Evolutionary conservation across 495 filamentous ascomycete species (phyloP).

Genomic region (Penicillium daleae): DNA sequence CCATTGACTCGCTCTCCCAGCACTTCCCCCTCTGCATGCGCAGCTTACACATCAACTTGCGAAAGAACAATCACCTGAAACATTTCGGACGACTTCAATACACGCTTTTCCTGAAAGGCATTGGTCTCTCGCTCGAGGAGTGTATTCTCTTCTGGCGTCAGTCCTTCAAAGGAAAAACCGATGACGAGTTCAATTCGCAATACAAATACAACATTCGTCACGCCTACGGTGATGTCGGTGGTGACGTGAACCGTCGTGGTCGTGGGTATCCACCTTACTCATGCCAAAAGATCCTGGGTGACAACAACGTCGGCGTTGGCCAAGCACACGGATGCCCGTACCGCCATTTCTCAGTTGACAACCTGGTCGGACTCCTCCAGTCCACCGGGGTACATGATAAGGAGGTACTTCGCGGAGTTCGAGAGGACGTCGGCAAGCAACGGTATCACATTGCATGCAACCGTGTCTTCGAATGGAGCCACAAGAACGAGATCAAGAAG

Average conservation of each 20-base stretch:
- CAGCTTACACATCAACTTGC: conserved; percentile 80
- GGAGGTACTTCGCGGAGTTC: conserved; percentile 76
- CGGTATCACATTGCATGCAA: conserved; percentile 97
- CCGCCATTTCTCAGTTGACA: conserved; percentile 86
- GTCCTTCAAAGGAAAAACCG: conserved; percentile 78
- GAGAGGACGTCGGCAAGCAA: conserved; percentile 84
- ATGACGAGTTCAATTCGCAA: conserved; percentile 92
- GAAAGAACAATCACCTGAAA: conserved; percentile 85
- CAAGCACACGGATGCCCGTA: conserved; percentile 96
- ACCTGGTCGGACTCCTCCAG: conserved; percentile 75
- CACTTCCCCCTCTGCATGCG: conserved; percentile 97
- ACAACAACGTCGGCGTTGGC: conserved; percentile 79
- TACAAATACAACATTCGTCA: conserved; percentile 97
- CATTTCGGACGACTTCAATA: conserved; percentile 96
- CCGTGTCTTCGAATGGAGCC: conserved; percentile 86
- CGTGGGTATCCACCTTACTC: conserved; percentile 87
- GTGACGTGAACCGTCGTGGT: conserved; percentile 82
- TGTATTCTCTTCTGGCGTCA: conserved; percentile 93
- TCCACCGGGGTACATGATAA: conserved; percentile 75
- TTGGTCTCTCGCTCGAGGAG: conserved; percentile 89
- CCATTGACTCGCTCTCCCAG: conserved; percentile 78
- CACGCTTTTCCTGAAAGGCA: conserved; percentile 95
- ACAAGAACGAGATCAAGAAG: conserved; percentile 84
- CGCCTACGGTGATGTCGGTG: conserved; percentile 91
- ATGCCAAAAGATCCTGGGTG: conserved; percentile 91